Evolutionary conservation across 257 asterid genomes (phyloP), one percentile per base, ranked within the genome.

Genomic region (Scutellaria barbata): DNA sequence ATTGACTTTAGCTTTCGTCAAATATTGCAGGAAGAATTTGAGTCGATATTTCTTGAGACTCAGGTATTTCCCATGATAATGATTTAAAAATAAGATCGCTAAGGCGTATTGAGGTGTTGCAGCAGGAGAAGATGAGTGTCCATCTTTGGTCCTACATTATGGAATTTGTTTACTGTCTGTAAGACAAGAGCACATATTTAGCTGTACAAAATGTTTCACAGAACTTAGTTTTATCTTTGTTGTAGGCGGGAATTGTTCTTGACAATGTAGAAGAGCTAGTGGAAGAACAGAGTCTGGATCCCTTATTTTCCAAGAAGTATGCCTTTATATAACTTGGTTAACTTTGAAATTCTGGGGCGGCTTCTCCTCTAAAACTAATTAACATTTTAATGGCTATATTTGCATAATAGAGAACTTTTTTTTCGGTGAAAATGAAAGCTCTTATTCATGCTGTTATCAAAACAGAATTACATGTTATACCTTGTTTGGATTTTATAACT

Each of bases 221-320:
- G 5, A 69, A 63, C 52, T 64, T 53, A 2, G 66, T 39, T 42
- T 20, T 74, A 46, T 13, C 55, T 52, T 18, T 64, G 74, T 66
- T 77, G 66, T 77, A 90, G 97, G 90, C 82, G 57, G 96, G 86
- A 73, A 35, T 55, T 6, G 35, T 78, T 66, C 94, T 91, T 56
- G 90, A 91, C 81, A 74, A 65, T 52, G 92, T 89, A 66, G 96
- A 89, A 71, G 95, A 84, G 81, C 88, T 88, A 60, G 90, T 89
- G 80, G 96, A 88, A 81, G 96, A 85, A 77, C 92, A 84, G 66
- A 77, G 69, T 69, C 74, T 90, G 76, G 95, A 89, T 69, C 95
- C 89, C 0, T 78, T 88, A 48, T 72, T 18, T 75, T 76, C 85
- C 17, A 69, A 77, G 74, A 82, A 79, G 96, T 89, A 85, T 16